These are phyloP conservation scores for Elongisporangium undulatum DNA, from an alignment of 352 stramenopile genomes.

Conservation along the genomic window DNA sequence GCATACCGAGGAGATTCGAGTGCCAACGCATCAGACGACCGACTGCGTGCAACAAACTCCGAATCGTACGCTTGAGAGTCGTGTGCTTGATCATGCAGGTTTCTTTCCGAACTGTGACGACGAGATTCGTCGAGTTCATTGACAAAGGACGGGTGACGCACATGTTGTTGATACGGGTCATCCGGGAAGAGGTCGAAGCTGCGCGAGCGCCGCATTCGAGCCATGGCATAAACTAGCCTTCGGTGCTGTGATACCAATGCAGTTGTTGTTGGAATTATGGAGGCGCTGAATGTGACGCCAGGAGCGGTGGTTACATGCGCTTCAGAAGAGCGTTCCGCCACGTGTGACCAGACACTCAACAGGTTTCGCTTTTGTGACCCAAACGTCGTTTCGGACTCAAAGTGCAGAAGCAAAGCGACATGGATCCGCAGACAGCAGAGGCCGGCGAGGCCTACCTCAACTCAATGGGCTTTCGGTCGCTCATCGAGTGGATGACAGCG, in stretches of 20 bases:
- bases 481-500: slow-evolving; percentile 90
- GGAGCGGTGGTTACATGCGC: not conserved
- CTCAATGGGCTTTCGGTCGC: slow-evolving; percentile 83
- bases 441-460: slow-evolving; percentile 85
- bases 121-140: not conserved
- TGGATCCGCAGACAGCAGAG: slow-evolving; percentile 77
- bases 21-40: slow-evolving; percentile 33
- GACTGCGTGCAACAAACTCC: slow-evolving; percentile 1
- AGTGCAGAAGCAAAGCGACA: slow-evolving; percentile 6
- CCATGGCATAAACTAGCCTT: not conserved
- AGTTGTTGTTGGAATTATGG: too few relatives aligned
- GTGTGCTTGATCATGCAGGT: not conserved
- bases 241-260: too few relatives aligned
- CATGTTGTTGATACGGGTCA: not conserved
- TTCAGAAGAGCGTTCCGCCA: not conserved
- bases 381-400: slow-evolving; percentile 7
- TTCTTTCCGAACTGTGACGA: not conserved
- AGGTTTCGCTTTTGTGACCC: slow-evolving; percentile 1
- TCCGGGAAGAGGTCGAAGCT: slow-evolving; percentile 25
- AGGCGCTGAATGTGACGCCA: not conserved
- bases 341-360: not conserved
- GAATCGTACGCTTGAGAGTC: not conserved
- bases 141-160: not conserved
- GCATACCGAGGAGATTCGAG: slow-evolving; percentile 35
- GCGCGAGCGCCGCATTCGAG: slow-evolving; percentile 36